A percentile compares a stretch with the other conserved stretches of the same genome.
phyloP scores from a whole-genome alignment of 805 yeast genomes.

The Schwanniomyces sp. region DNA sequence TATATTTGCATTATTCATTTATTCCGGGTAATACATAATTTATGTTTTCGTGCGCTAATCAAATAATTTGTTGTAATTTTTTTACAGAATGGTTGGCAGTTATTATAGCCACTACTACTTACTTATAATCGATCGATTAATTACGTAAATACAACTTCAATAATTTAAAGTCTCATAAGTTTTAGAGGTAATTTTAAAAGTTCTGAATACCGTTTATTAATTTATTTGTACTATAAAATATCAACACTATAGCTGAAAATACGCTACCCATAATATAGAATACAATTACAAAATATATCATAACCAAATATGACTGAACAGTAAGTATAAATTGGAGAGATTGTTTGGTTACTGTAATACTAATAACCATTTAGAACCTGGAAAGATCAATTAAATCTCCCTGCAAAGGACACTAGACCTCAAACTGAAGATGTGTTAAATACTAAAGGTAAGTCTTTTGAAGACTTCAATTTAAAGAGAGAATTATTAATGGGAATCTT shows the following conservation, averaged over 20 bases:
- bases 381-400: slow-evolving; percentile 74
- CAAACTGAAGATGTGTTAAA: slow-evolving; percentile 95
- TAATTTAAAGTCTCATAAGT: neutral
- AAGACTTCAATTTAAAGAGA: slow-evolving; percentile 87
- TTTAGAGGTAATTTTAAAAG: neutral
- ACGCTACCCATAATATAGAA: neutral
- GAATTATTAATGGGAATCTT: slow-evolving; percentile 97
- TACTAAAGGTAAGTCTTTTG: slow-evolving; percentile 88
- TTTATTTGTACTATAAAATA: slow-evolving; percentile 1
- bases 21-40: neutral
- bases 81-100: neutral
- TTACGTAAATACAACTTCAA: neutral
- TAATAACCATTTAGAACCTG: slow-evolving; percentile 39
- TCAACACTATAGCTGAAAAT: neutral
- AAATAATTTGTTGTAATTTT: neutral
- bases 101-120: neutral
- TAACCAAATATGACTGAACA: slow-evolving; percentile 3
- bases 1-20: too few species aligned
- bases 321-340: neutral
- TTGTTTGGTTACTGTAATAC: neutral
- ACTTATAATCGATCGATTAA: neutral
- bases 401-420: slow-evolving; percentile 86
- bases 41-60: neutral
- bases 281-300: neutral
- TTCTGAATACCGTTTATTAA: neutral